Base-by-base conservation (phyloP, 108 stramenopile species). In the Pseudonitzschia multiseries region DNA sequence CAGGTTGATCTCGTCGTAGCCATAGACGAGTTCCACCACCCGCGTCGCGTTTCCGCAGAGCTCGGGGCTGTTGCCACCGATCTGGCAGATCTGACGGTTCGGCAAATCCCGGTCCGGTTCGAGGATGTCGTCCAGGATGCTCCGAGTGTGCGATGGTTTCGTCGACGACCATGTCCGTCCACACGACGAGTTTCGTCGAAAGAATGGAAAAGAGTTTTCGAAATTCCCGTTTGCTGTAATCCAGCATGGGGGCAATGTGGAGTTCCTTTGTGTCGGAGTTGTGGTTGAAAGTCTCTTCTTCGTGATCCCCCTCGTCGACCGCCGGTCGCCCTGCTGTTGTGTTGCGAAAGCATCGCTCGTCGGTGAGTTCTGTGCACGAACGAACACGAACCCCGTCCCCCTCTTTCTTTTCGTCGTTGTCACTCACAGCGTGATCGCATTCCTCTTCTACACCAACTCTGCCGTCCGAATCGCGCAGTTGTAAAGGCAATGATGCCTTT, bases 111-210 rank as follows among this genome's bases (percentile, higher is more conserved):
- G 64, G 54, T 75, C 74, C 41, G 54, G 52, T 46, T 68, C 66
- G 24, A 75, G 32, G 3, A 78, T 77, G 26, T 84, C 81, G 21
- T 84, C 80, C 44, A 79, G 84, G 26, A n/a, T 63, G 53, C n/a
- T 65, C 64, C 27, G 76, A 63, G 65, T 69, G 61, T 22, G 63
- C 76, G 64, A 91, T 43, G 3, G 90, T 91, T 28, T 83, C 84
- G 52, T 88, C 90, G 20, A 87, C 90, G 22, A 88, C 80, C 90
- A 91, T 91, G 63, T 87, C 83, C 21, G 84, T 89, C 90, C 90
- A 91, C 36, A 91, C 60, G 31, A 86, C 67, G 40, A 79, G 70
- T 20, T 75, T 81, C 69, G 77, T 86, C 13, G 86, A 81, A 0
- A 92, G 75, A 42, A 92, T 79, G 17, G 86, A 78, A n/a, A 89